A percentile compares a stretch with the other conserved stretches of the same genome.
phyloP scores from a whole-genome alignment of 179 eudicot species.

The Heliamphora pulchella region DNA sequence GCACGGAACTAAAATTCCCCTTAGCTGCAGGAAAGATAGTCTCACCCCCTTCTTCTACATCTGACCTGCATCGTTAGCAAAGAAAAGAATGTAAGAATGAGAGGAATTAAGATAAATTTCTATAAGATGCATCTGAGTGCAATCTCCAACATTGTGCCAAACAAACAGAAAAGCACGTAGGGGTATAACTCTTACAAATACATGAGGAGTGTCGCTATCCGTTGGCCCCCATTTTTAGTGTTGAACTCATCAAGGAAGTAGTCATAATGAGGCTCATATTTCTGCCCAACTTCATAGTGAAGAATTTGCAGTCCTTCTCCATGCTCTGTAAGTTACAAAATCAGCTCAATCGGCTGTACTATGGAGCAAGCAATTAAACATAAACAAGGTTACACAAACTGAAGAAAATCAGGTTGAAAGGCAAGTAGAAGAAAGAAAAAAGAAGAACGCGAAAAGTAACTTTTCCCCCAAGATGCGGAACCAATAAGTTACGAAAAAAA shows the following conservation, averaged over 20 bases:
- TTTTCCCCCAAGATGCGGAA: too few species aligned
- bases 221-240: constrained; percentile 83
- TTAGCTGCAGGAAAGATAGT: constrained; percentile 75
- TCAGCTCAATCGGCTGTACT: constrained; percentile 1
- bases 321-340: constrained; percentile 45
- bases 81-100: neutral
- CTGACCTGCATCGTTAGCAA: constrained; percentile 46
- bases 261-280: constrained; percentile 87
- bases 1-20: constrained; percentile 55
- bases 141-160: neutral
- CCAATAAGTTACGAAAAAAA: neutral
- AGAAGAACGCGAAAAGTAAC: neutral
- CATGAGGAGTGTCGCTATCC: constrained; percentile 81
- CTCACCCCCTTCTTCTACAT: constrained; percentile 98
- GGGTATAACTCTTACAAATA: constrained; percentile 53
- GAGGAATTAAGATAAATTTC: neutral
- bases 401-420: neutral
- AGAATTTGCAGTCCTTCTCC: constrained; percentile 95
- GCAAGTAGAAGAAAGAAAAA: neutral
- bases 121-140: neutral
- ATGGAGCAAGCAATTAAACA: neutral
- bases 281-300: constrained; percentile 87
- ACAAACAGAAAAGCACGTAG: neutral
- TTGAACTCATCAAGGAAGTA: constrained; percentile 75
- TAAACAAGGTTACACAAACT: neutral